Base-by-base conservation (phyloP, 345 rosid genomes). In the Eucalyptus victrix region DNA sequence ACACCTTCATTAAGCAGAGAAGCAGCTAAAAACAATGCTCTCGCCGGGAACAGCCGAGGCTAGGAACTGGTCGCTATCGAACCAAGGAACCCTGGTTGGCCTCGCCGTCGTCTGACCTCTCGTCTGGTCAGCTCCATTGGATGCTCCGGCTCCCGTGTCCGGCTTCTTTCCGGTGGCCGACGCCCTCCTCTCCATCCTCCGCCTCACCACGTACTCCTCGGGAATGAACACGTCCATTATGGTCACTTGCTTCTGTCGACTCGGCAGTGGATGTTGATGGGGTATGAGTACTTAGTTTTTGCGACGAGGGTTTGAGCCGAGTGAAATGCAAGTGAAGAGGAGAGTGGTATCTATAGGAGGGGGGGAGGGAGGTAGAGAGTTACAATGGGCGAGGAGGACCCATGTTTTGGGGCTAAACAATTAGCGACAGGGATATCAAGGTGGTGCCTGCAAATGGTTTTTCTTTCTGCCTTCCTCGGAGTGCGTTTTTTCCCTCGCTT, bases 181-280 rank as follows among this genome's bases (percentile, higher is more conserved):
- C 12, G 92, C 92, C 90, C 54, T 91, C 87, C 92, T 95, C 91
- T 95, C 99, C 34, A 76, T 91, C 91, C 97, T 91, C 88, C 96
- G 92, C 89, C 90, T 90, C 37, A 85, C 86, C 80, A 94, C 92
- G 89, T 96, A 96, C 92, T 96, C 99, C 87, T 96, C 96, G 21
- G 96, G 94, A 91, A 96, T 94, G 90, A 88, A 96, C 30, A 96
- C 95, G 89, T 96, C 96, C 96, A 96, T 93, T 54, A 10, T n/a
- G n/a, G 44, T 28, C 45, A 76, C 83, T 49, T 21, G 72, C 9
- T 28, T 51, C 23, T 80, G n/a, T 49, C 15, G 40, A 65, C 32
- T 17, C 40, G 37, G 34, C 76, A 4, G 19, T 65, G 3, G 34
- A 7, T n/a, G 37, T 15, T n/a, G 76, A 32, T 65, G 12, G 76